phyloP scores from a whole-genome alignment of 192 early-diverging fungal genomes.

The Phlyctochytrium arcticum region DNA sequence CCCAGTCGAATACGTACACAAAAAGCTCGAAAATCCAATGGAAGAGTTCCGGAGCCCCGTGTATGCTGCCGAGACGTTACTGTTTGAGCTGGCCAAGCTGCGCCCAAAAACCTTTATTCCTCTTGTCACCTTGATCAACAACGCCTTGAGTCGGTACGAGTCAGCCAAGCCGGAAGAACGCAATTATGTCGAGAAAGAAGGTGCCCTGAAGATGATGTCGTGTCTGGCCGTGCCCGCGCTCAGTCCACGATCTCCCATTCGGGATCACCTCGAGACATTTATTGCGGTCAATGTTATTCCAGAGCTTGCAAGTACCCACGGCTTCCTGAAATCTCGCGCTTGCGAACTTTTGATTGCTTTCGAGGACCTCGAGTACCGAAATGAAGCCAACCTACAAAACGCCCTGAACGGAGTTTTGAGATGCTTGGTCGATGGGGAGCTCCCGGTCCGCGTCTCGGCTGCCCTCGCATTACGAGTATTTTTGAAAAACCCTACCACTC shows the following conservation, averaged over 20 bases:
- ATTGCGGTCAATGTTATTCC: slow-evolving; percentile 83
- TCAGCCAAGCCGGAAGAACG: slow-evolving; percentile 63
- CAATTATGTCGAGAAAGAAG: slow-evolving; percentile 79
- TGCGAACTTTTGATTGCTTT: slow-evolving; percentile 40
- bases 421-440: slow-evolving; percentile 68
- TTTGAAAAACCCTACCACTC: slow-evolving; percentile 65
- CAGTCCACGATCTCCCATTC: slow-evolving; percentile 66
- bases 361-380: slow-evolving; percentile 29
- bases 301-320: slow-evolving; percentile 80
- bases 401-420: slow-evolving; percentile 37
- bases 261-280: slow-evolving; percentile 73
- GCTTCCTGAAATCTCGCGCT: slow-evolving; percentile 73
- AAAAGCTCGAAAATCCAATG: slow-evolving; percentile 57
- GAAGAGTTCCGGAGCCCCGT: slow-evolving; percentile 82
- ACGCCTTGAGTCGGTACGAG: slow-evolving; percentile 58
- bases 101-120: slow-evolving; percentile 77
- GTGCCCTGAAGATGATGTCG: slow-evolving; percentile 85
- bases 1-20: slow-evolving; percentile 81
- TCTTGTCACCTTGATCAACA: slow-evolving; percentile 77
- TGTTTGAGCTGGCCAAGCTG: slow-evolving; percentile 72
- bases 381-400: slow-evolving; percentile 24
- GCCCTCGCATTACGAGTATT: slow-evolving; percentile 76
- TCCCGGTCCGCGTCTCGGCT: slow-evolving; percentile 86
- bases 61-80: slow-evolving; percentile 68
- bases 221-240: slow-evolving; percentile 66